Evolutionary conservation across 345 rosid genomes (phyloP), one percentile per base, ranked within the genome.

Genomic region (Gossypium turneri): DNA sequence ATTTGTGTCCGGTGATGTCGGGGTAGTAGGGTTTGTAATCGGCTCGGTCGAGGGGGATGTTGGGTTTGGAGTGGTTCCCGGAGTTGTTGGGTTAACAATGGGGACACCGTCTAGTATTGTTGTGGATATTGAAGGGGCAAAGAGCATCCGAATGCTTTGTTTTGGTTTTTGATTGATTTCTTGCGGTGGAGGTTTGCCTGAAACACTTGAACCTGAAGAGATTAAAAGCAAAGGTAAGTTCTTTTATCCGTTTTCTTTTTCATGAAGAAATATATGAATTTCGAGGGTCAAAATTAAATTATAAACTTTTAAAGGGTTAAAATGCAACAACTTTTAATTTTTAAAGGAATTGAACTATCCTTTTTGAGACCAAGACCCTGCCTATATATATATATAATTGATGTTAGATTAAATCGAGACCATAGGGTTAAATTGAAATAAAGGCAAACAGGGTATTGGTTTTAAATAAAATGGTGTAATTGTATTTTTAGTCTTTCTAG

Each of bases 1-100:
- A 17, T 53, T 53, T 7, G 22, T 17, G 58, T 17, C 11, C 3
- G 58, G 20, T 7, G 3, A 17, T 17, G 58, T 53, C 3, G 87
- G 76, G 45, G 60, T 52, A 4, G 73, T 51, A 67, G 71, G 71
- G 71, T 47, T 52, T 20, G 56, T 67, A 1, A 24, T 47, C 2
- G 73, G 65, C 19, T n/a, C 41, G 3, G 76, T 15, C 19, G 86
- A 75, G 12, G 84, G 79, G n/a, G 85, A 74, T 48, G 84, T 79
- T 47, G 85, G 92, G 66, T 76, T 81, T 3, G 80, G 77, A n/a
- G 85, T 75, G n/a, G 89, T 81, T 55, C 89, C 81, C 0, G 94
- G 97, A 77, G 81, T 72, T 72, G 95, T 82, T 13, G 96, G 97
- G 77, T 93, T 91, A 44, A 91, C 88, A 41, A 88, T 73, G 34